These are phyloP conservation scores for Ceratobasidium sp. DNA, from an alignment of 1,284 basidiomycete species.

Conservation along the genomic window DNA sequence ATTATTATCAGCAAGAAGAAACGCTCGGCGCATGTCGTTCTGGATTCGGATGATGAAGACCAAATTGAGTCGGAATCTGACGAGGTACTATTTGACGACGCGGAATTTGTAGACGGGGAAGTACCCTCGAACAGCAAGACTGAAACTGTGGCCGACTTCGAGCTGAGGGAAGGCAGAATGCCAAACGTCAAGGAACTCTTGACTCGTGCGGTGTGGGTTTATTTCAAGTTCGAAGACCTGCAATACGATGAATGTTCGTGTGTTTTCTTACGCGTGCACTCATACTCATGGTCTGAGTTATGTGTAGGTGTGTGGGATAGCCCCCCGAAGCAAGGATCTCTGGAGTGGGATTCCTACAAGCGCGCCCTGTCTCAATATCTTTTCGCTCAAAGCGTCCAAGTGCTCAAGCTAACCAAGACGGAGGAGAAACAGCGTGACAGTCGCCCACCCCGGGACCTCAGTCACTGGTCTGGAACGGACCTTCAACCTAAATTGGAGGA, in stretches of 20 bases:
- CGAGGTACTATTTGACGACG: conserved; percentile 50
- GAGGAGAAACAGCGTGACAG: conserved; percentile 55
- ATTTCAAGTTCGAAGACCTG: conserved; percentile 89
- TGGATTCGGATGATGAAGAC: conserved; percentile 43
- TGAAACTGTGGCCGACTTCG: conserved; percentile 66
- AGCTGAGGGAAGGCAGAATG: conserved; percentile 54
- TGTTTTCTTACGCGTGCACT: conserved; percentile 16
- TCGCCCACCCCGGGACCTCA: conserved; percentile 57
- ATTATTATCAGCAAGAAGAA: conserved; percentile 48
- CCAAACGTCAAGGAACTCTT: conserved; percentile 63
- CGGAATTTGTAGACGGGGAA: conserved; percentile 61
- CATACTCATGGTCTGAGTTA: conserved; percentile 33
- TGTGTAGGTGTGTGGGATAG: conserved; percentile 84
- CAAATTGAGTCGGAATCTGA: conserved; percentile 33
- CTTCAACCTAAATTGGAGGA: conserved; percentile 54
- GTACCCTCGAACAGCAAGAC: conserved; percentile 59
- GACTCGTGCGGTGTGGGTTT: conserved; percentile 63
- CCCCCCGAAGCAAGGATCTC: conserved; percentile 67
- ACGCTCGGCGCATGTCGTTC: conserved; percentile 46
- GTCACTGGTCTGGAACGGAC: conserved; percentile 57
- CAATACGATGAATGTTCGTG: conserved; percentile 82
- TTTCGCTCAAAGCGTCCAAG: conserved; percentile 63
- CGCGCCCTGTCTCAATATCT: conserved; percentile 70
- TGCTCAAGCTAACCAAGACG: conserved; percentile 58
- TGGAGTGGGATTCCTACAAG: conserved; percentile 67